Base-by-base conservation (phyloP, 202 grass and related monocot genomes). In the Musa balbisiana region DNA sequence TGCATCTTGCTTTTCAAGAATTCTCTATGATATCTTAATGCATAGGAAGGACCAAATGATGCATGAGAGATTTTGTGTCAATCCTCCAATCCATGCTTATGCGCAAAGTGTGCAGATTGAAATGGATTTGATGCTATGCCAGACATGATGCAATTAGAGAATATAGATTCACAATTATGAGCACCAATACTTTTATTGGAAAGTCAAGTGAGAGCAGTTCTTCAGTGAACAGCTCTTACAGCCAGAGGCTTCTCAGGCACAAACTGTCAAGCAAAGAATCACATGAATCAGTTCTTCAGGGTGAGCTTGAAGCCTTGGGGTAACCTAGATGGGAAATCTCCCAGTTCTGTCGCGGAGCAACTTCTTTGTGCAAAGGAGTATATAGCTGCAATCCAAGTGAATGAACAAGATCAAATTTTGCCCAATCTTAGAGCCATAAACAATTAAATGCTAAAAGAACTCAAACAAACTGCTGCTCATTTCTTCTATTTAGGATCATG, bases 261-360 rank as follows among this genome's bases (percentile, higher is more conserved):
- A 65, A 65, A 27, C 22, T 12, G 22, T 24, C 23, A 23, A 73
- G 52, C 26, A 56, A 80, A 69, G 65, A 84, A 76, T 43, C 51
- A 53, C 55, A 73, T 73, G 71, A 27, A 53, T 9, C 23, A 25
- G 25, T 25, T 25, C 25, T 81, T 43, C 84, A 87, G 11, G 76
- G 71, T 75, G 69, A 72, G 53, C 77, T 77, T 53, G 81, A 55
- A 58, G 86, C 69, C 33, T 93, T 85, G 63, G 82, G 79, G 26
- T 87, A 98, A 53, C 88, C 94, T 26, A 98, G 79, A 12, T 86
- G 72, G 8, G 91, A 79, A 80, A 91, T 88, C 83, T 99, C 87
- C 91, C 96, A 99, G 84, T 78, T 99, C 52, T 80, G 85, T 11
- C 83, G 82, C 8, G 91, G 74, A 33, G 96, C 89, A 15, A 99